phyloP scores from a whole-genome alignment of 495 filamentous ascomycete genomes.

The Hypoxylon fuscum region DNA sequence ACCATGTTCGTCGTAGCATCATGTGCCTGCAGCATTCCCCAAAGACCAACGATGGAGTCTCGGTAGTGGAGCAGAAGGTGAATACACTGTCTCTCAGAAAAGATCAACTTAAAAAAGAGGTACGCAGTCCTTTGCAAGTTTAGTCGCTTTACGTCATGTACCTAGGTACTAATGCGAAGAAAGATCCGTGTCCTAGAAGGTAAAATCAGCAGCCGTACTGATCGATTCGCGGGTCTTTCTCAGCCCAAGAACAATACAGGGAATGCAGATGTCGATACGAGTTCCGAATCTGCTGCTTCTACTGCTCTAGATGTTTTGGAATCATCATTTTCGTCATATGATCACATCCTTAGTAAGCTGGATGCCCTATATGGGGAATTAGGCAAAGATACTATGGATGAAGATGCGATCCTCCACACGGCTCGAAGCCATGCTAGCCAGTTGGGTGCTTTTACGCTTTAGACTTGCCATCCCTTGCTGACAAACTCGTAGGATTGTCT shows the following conservation, averaged over 20 bases:
- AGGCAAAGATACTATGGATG: slow-evolving; percentile 12
- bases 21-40: slow-evolving; percentile 4
- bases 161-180: slow-evolving; percentile 7
- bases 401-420: slow-evolving; percentile 25
- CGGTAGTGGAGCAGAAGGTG: slow-evolving; percentile 21
- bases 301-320: slow-evolving; percentile 13
- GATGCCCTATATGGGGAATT: slow-evolving; percentile 28
- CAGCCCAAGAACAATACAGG: background rate
- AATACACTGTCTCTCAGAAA: slow-evolving; percentile 10
- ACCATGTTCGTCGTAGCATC: slow-evolving; percentile 23
- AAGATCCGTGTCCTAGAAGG: slow-evolving; percentile 23
- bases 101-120: slow-evolving; percentile 21
- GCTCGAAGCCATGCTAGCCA: slow-evolving; percentile 37
- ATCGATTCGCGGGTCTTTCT: slow-evolving; percentile 2
- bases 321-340: slow-evolving; percentile 25
- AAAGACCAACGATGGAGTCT: background rate
- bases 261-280: background rate
- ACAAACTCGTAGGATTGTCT: slow-evolving; percentile 35
- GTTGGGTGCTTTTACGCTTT: slow-evolving; percentile 20
- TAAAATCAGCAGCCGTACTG: slow-evolving; percentile 7
- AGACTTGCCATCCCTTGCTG: slow-evolving; percentile 1
- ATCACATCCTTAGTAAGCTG: slow-evolving; percentile 30
- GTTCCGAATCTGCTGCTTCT: slow-evolving; percentile 3
- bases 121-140: background rate
- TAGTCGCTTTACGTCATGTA: too few relatives aligned